Evolutionary conservation across 2,329 filamentous ascomycete genomes (phyloP), one percentile per base, ranked within the genome.

Genomic region (Dothideomycetes sp.): DNA sequence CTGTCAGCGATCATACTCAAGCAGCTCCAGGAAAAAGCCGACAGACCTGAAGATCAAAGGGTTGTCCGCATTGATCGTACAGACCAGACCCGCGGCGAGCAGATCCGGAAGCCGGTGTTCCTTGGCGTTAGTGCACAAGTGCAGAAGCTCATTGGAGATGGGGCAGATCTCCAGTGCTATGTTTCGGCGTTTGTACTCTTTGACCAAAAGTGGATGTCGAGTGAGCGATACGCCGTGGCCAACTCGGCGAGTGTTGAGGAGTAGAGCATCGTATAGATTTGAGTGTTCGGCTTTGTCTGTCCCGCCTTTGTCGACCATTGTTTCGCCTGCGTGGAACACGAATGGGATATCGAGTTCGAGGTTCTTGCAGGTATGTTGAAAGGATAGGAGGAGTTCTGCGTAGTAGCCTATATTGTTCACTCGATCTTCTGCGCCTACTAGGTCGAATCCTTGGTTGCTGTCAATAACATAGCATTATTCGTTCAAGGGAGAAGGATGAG

Each of bases 81-180:
- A 87, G 36, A 81, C 79, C 36, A 86, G 72, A 29, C 80, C 75
- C 39, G 81, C 77, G n/a, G 80, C 80, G 40, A 86, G 64, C 17
- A 87, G 62, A 45, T 70, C 66, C 30, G 84, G 83, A 54, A 81
- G 74, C 12, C 77, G 62, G 50, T 86, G 82, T 10, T 80, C 77
- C 29, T 71, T 69, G 41, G 78, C 70, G 34, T 74, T 70, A 7
- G 77, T 70, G 37, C 79, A 82, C 14, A 87, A 66, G 24, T 82
- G 80, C 14, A 86, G 61, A 0, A 86, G 65, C 63, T 87, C 82
- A 52, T 86, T 87, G 1, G 80, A 85, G 36, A 85, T 84, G 0
- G 81, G 82, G 49, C 82, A 86, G 1, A 83, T 63, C 61, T 87
- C 82, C n/a, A 87, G 66, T 48, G 80, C 84, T 24, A 86, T 72